A percentile compares a stretch with the other conserved stretches of the same genome.
Evolutionary conservation across 208 protist genomes (phyloP).

Genomic region (Trypanosoma brucei): DNA sequence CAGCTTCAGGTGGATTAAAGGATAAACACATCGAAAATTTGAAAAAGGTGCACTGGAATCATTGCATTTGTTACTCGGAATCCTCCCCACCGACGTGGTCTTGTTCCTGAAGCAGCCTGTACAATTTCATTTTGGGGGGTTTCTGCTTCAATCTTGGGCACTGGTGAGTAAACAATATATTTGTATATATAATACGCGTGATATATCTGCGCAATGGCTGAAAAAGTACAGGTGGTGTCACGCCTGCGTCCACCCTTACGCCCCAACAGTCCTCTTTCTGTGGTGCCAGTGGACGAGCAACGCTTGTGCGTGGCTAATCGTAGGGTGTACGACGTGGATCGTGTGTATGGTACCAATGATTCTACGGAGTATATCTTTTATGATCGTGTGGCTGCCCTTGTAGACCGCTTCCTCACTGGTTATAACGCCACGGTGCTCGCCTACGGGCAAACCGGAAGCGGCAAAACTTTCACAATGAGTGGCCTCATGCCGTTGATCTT

Average conservation of each 20-base stretch:
- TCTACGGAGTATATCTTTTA: conserved; percentile 71
- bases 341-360: conserved; percentile 67
- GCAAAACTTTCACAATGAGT: conserved; percentile 93
- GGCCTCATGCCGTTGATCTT: conserved; percentile 68
- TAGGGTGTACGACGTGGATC: conserved; percentile 86
- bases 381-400: conserved; percentile 58
- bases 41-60: too few relatives aligned
- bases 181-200: too few relatives aligned
- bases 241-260: conserved; percentile 70
- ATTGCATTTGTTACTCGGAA: too few relatives aligned
- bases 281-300: conserved; percentile 41
- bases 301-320: conserved; percentile 75
- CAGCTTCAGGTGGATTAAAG: too few relatives aligned
- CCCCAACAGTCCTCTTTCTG: conserved; percentile 26
- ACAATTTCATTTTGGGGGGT: too few relatives aligned
- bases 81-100: too few relatives aligned
- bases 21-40: too few relatives aligned
- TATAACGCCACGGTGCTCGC: conserved; percentile 91
- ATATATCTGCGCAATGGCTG: conserved; percentile 21
- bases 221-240: conserved; percentile 77
- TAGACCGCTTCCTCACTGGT: conserved; percentile 75
- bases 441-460: conserved; percentile 93
- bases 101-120: too few relatives aligned
- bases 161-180: too few relatives aligned
- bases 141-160: too few relatives aligned